These are phyloP conservation scores for Ashbya aceris DNA, from an alignment of 1,139 yeast genomes.

Conservation along the genomic window DNA sequence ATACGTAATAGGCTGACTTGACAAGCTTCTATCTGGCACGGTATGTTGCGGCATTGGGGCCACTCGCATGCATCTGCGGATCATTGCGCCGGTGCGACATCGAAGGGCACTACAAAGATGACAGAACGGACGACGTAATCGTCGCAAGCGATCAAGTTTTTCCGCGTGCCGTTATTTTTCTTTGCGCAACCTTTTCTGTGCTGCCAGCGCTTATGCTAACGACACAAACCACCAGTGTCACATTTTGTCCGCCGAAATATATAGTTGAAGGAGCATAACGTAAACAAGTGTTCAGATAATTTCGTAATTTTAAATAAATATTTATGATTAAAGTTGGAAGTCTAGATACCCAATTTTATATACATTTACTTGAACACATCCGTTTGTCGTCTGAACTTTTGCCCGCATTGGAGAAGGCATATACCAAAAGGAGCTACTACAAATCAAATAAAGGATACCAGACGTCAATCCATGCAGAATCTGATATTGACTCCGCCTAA, in stretches of 20 bases:
- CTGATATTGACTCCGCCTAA: slow-evolving; percentile 3
- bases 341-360: not conserved
- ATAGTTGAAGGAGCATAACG: not conserved
- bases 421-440: slow-evolving; percentile 2
- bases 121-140: too few species aligned
- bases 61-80: too few species aligned
- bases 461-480: slow-evolving; percentile 1
- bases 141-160: too few species aligned
- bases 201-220: not conserved
- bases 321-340: not conserved
- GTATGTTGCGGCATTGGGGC: too few species aligned
- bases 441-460: slow-evolving; percentile 1
- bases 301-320: not conserved
- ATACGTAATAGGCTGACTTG: too few species aligned
- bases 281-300: not conserved
- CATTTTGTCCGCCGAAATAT: not conserved
- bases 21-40: too few species aligned
- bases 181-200: slow-evolving; percentile 1
- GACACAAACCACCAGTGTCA: slow-evolving; percentile 1
- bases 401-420: not conserved
- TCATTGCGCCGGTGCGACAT: too few species aligned
- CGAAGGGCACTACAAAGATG: too few species aligned
- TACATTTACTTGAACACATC: not conserved
- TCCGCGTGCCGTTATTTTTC: too few species aligned
- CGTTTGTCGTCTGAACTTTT: not conserved